Conservation (phyloP, 257 asterid species). For the Solanum bulbocastanum region DNA sequence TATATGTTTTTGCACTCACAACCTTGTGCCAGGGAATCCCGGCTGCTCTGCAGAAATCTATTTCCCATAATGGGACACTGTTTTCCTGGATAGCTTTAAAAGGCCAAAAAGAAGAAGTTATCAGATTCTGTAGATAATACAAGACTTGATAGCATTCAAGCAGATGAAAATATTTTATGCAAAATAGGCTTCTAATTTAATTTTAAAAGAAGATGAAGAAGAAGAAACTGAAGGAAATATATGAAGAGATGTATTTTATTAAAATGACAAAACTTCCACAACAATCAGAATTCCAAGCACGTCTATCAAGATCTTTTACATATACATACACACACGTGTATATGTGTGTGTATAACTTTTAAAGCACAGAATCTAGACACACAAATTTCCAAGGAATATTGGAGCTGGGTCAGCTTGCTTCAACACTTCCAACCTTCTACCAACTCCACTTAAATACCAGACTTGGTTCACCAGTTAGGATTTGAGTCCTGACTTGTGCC, state of each 20-base stretch:
- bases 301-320: background rate
- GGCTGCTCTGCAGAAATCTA: slow-evolving; percentile 57
- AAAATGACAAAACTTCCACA: background rate
- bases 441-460: background rate
- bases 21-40: slow-evolving; percentile 68
- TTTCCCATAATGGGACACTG: slow-evolving; percentile 67
- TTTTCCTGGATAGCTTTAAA: slow-evolving; percentile 21
- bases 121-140: background rate
- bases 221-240: background rate
- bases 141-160: background rate
- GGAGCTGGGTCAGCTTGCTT: background rate
- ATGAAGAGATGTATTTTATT: background rate
- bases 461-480: background rate
- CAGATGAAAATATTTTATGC: background rate
- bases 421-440: background rate
- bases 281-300: background rate
- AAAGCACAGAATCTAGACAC: background rate
- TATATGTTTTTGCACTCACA: slow-evolving; percentile 56
- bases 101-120: background rate
- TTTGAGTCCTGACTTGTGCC: background rate
- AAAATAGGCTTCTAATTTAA: background rate
- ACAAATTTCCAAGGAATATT: background rate
- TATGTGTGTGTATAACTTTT: background rate
- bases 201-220: background rate
- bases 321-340: background rate